These are phyloP conservation scores for Halophytophthora polymorphica DNA, from an alignment of 352 stramenopile species.

Conservation along the genomic window DNA sequence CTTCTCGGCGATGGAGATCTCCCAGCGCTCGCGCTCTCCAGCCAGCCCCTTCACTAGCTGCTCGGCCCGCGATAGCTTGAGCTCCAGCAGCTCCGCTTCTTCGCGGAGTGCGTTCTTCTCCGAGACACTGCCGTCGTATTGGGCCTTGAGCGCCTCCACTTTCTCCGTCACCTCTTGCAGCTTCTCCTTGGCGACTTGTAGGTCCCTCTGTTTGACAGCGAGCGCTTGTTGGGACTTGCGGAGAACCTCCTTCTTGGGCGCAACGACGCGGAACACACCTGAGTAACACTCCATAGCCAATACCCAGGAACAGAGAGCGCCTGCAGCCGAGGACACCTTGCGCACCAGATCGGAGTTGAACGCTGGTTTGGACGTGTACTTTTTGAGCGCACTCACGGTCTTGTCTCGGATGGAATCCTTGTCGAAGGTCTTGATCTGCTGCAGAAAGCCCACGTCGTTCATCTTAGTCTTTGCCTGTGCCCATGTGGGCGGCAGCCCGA, in stretches of 20 bases:
- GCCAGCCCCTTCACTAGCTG: constrained; percentile 93
- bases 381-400: constrained; percentile 93
- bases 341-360: constrained; percentile 89
- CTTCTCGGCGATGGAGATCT: constrained; percentile 88
- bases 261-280: constrained; percentile 85
- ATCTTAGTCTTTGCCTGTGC: constrained; percentile 92
- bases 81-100: constrained; percentile 90
- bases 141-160: constrained; percentile 86
- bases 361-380: constrained; percentile 86
- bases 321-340: constrained; percentile 88
- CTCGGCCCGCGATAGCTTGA: constrained; percentile 92
- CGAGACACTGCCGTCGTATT: constrained; percentile 91
- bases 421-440: constrained; percentile 95
- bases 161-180: constrained; percentile 91
- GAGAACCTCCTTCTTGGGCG: constrained; percentile 88
- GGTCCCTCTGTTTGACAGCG: constrained; percentile 82
- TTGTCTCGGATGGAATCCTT: constrained; percentile 95
- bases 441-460: constrained; percentile 91
- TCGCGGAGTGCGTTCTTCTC: constrained; percentile 93
- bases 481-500: constrained; percentile 92
- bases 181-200: constrained; percentile 88
- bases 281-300: constrained; percentile 91
- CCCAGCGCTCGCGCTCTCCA: constrained; percentile 93
- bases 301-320: constrained; percentile 90
- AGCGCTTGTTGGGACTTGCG: constrained; percentile 85